phyloP scores from a whole-genome alignment of 805 yeast genomes.

The Candida glaebosa region DNA sequence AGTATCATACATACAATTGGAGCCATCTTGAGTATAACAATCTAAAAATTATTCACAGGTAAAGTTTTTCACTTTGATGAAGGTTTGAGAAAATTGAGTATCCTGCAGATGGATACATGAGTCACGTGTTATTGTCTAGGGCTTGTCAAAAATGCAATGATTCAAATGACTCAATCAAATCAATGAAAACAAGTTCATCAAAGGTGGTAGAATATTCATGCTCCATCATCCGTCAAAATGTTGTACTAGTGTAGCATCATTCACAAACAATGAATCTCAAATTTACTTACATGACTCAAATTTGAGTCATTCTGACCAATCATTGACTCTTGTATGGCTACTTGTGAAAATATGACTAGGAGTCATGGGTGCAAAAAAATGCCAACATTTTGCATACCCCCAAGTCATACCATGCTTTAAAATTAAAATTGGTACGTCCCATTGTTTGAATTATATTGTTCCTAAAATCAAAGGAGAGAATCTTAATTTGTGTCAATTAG shows the following conservation, averaged over 20 bases:
- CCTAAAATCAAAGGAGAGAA: background rate
- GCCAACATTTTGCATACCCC: constrained; percentile 1
- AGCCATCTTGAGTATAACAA: constrained; percentile 56
- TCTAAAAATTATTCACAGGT: background rate
- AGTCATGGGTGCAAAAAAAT: constrained; percentile 1
- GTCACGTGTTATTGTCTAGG: background rate
- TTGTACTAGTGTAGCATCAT: too few species aligned
- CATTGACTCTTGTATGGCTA: background rate
- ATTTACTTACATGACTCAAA: too few species aligned
- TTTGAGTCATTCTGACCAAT: background rate
- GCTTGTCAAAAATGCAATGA: background rate
- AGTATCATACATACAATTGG: constrained; percentile 73
- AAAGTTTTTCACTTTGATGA: background rate
- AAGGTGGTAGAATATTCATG: too few species aligned
- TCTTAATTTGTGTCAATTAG: too few species aligned
- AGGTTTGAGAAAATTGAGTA: background rate
- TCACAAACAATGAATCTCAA: too few species aligned
- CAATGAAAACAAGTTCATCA: too few species aligned
- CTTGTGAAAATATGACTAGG: background rate
- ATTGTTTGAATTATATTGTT: background rate
- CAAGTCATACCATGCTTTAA: too few species aligned
- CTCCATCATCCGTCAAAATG: too few species aligned
- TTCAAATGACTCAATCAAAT: too few species aligned
- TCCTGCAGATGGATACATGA: background rate
- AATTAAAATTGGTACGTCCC: too few species aligned